Conservation (phyloP, 768 basidiomycete genomes). For the Boletus speciosus region DNA sequence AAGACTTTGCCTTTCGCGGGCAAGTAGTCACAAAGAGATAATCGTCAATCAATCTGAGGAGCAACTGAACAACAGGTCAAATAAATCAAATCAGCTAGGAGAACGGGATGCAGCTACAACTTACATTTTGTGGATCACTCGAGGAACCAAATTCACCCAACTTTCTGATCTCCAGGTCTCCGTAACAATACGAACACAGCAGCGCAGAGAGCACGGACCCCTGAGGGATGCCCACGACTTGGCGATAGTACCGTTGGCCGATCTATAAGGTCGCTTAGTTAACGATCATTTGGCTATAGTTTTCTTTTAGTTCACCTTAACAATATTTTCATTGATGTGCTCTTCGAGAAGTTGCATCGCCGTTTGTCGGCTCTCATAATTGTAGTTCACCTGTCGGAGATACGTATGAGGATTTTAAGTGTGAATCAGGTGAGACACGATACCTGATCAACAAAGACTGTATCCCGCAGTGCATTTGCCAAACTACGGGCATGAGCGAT, state of each 20-base stretch:
- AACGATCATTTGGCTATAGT: not conserved
- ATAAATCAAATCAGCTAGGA: not conserved
- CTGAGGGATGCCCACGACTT: slow-evolving; percentile 94
- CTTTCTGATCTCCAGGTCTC: slow-evolving; percentile 72
- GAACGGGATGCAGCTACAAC: slow-evolving; percentile 21
- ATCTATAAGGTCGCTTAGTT: slow-evolving; percentile 48
- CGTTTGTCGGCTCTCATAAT: slow-evolving; percentile 46
- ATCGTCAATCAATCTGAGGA: slow-evolving; percentile 91
- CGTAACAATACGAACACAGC: slow-evolving; percentile 95
- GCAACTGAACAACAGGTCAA: slow-evolving; percentile 42
- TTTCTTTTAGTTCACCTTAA: slow-evolving; percentile 54
- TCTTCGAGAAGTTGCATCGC: slow-evolving; percentile 77
- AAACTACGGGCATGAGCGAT: slow-evolving; percentile 64
- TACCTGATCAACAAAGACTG: slow-evolving; percentile 86
- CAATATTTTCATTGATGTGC: slow-evolving; percentile 89
- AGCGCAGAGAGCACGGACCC: slow-evolving; percentile 93
- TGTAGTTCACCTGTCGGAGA: slow-evolving; percentile 48
- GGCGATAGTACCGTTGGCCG: slow-evolving; percentile 74
- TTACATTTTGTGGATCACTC: slow-evolving; percentile 58
- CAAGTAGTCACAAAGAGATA: slow-evolving; percentile 85
- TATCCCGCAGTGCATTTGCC: slow-evolving; percentile 63
- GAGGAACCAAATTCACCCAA: slow-evolving; percentile 43
- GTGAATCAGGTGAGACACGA: not conserved
- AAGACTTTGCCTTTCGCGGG: slow-evolving; percentile 53
- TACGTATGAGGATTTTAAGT: not conserved